phyloP scores from a whole-genome alignment of 2,329 filamentous ascomycete genomes.

The Penicillium verrucosum region DNA sequence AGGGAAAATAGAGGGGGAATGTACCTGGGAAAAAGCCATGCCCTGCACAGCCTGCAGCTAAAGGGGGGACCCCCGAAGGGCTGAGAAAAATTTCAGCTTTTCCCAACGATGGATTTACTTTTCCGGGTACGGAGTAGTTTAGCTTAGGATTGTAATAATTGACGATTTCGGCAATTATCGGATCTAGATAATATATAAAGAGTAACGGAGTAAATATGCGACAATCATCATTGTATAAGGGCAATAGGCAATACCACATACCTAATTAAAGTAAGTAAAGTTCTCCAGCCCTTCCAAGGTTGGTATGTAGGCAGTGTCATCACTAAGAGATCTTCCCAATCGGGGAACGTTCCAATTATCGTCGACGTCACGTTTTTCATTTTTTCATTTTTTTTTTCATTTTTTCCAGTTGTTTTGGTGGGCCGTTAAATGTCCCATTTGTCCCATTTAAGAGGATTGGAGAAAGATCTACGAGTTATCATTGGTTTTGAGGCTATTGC shows the following conservation, averaged over 20 bases:
- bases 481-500: conserved; percentile 6
- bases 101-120: neutral
- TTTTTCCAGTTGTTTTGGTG: conserved; percentile 4
- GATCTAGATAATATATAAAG: neutral
- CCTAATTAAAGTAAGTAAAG: neutral
- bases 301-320: neutral
- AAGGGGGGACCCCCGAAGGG: conserved; percentile 3
- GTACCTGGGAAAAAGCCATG: conserved; percentile 13
- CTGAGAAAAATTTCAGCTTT: neutral
- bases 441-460: neutral
- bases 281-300: neutral
- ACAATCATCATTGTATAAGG: conserved; percentile 3
- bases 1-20: conserved; percentile 1
- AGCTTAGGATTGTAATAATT: too few species aligned
- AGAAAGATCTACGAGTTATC: neutral
- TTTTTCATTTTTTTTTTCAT: neutral
- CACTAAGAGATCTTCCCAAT: conserved; percentile 1
- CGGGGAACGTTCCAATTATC: conserved; percentile 11
- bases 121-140: neutral
- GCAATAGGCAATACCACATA: neutral
- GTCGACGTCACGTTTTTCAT: conserved; percentile 23
- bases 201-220: neutral
- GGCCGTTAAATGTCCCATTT: neutral
- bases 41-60: conserved; percentile 13
- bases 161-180: neutral